Evolutionary conservation across 2,329 filamentous ascomycete genomes (phyloP), one percentile per base, ranked within the genome.

Genomic region (Trichoderma hamatum): DNA sequence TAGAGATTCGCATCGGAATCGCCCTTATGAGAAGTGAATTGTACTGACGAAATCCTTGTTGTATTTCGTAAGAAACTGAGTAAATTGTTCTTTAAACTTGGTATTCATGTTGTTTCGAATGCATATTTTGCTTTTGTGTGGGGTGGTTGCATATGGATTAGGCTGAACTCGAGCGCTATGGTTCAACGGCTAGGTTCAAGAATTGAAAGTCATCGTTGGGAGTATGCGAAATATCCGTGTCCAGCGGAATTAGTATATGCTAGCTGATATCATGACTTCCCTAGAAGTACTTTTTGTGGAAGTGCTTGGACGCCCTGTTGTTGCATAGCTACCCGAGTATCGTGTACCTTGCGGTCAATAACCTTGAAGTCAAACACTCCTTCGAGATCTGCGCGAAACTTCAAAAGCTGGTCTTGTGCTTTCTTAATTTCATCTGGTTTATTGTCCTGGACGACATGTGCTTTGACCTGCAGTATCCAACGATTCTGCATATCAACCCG

Each of bases 361-460:
- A 78, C 74, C 68, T 81, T 80, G 72, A 88, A 86, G 43, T 85
- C 82, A 70, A 88, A 86, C 0, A 84, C 82, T 0, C 85, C 84
- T 2, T 83, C 80, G 7, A 89, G 79, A 63, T 86, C 82, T 14
- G 77, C 78, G 39, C 82, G 80, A 1, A 85, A 77, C 1, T 76
- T 79, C 21, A 83, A 71, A 5, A 90, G 78, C 71, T 83, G 81
- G n/a, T 85, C 84, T 51, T 84, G 82, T 0, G 82, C 86, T 72
- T 86, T 84, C 55, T 84, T 81, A 34, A 89, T 82, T 74, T 87
- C 86, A 46, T 88, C 86, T 0, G 86, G 87, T 63, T 86, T 84
- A 72, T 82, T 86, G 65, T 88, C 86, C 69, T 89, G 86, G 9
- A 83, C 72, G 2, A 89, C 85, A 62, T 86, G 81, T 2, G 82